Evolutionary conservation across 257 asterid genomes (phyloP).

Genomic region (Lithospermum erythrorhizon): DNA sequence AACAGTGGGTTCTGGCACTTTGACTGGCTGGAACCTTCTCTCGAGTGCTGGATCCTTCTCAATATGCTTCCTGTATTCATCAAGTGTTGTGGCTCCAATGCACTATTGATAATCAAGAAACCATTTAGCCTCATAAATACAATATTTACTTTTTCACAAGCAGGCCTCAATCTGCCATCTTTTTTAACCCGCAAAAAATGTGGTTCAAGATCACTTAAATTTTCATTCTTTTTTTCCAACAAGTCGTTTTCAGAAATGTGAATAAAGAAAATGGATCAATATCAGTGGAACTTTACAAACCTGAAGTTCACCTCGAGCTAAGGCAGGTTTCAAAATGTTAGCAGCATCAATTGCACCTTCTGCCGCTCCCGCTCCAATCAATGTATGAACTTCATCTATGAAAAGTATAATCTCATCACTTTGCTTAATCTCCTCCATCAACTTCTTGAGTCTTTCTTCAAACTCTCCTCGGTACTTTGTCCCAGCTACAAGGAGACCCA

Average conservation of each 20-base stretch:
- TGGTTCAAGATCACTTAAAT: no score
- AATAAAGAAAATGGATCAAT: background rate
- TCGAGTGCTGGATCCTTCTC: constrained; percentile 49
- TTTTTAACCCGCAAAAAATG: no score
- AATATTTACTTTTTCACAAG: background rate
- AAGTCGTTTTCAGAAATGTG: background rate
- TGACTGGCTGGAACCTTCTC: constrained; percentile 34
- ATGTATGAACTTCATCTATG: constrained; percentile 35
- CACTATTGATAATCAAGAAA: constrained; percentile 18
- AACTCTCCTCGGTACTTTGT: constrained; percentile 31
- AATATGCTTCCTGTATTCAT: constrained; percentile 41
- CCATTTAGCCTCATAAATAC: background rate
- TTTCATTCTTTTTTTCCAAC: background rate
- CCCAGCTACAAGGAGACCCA: constrained; percentile 34
- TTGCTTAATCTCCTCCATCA: constrained; percentile 27
- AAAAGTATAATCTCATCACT: constrained; percentile 26
- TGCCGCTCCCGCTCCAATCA: constrained; percentile 35
- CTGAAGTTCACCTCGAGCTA: constrained; percentile 35
- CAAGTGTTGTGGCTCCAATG: constrained; percentile 54
- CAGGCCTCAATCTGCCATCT: no score
- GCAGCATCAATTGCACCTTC: constrained; percentile 34
- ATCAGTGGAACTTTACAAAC: constrained; percentile 7
- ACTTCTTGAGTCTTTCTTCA: constrained; percentile 27
- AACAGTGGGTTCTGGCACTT: constrained; percentile 34
- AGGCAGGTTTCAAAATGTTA: constrained; percentile 32